phyloP scores from a whole-genome alignment of 2,329 filamentous ascomycete genomes.

The Coniochaeta sp. region DNA sequence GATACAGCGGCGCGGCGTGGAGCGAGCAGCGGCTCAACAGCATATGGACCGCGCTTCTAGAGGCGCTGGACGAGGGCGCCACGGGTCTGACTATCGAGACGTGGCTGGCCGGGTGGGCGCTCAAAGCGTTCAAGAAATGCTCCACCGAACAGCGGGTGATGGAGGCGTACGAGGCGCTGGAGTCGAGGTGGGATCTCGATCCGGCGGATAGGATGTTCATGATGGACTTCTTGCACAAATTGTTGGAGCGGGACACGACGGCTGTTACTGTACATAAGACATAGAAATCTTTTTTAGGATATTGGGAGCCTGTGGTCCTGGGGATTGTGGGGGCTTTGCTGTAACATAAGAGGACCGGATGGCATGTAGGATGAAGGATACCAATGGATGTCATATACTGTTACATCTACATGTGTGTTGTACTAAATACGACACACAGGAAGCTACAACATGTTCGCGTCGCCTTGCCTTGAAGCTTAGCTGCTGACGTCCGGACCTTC shows the following conservation, averaged over 20 bases:
- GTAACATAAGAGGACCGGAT: neutral
- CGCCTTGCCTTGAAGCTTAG: too few species aligned
- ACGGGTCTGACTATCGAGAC: constrained; percentile 43
- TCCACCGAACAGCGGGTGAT: constrained; percentile 42
- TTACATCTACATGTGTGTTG: neutral
- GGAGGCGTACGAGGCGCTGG: constrained; percentile 44
- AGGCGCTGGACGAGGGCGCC: constrained; percentile 38
- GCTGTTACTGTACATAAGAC: neutral
- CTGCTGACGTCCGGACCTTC: too few species aligned
- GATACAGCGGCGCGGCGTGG: constrained; percentile 59
- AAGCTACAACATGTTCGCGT: too few species aligned
- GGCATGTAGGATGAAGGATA: neutral
- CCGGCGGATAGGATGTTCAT: constrained; percentile 35
- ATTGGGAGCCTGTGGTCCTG: constrained; percentile 3
- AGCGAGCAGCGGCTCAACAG: constrained; percentile 58
- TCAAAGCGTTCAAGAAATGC: constrained; percentile 58
- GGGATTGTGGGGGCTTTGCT: neutral
- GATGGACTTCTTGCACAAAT: constrained; percentile 34
- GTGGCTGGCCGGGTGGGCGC: constrained; percentile 53
- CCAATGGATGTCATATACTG: neutral
- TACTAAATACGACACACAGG: neutral
- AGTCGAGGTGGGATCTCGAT: constrained; percentile 37
- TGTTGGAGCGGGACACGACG: constrained; percentile 23
- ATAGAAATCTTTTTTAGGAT: neutral
- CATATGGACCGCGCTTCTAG: constrained; percentile 59